Evolutionary conservation across 805 yeast species (phyloP), one percentile per base, ranked within the genome.

Genomic region (Wickerhamiella brachini): DNA sequence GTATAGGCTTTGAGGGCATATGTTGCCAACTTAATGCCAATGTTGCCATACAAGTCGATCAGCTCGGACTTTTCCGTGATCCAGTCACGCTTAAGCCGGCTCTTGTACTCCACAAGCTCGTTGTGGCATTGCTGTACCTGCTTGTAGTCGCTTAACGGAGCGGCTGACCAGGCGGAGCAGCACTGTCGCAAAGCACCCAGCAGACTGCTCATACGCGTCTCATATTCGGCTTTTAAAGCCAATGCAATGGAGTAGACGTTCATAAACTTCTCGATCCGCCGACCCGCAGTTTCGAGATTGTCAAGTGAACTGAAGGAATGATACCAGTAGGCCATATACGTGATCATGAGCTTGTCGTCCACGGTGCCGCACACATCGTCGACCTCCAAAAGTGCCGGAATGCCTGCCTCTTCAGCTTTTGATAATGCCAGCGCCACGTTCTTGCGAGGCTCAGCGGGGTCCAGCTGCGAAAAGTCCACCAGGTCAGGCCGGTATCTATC

Each of bases 261-360:
- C n/a, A 65, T 61, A 54, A 70, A 70, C 57, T 60, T 58, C 48
- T 66, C 69, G 6, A 69, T 56, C 7, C 69, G 59, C 7, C 70
- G 55, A 8, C 69, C 70, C 3, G 71, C 71, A 4, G 66, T 65
- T 49, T 67, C 70, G 22, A 68, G 59, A 44, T 60, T 61, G 53
- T 68, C 69, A 43, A 65, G 53, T 0, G 63, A 67, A 5, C 68
- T 64, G 49, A 72, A 72, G 21, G 68, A 66, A 47, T 76, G 77
- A 63, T 71, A 79, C 79, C 81, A 76, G 57, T 79, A 76, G 13
- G 81, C 72, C 10, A 80, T 63, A 59, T 77, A 80, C 17, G 81
- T 73, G 56, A 80, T 70, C 15, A 81, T 68, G 42, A 80, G 72
- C 55, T 77, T 73, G 55, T 81, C 86, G 55, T 81, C 85, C 0